Evolutionary conservation across 345 rosid species (phyloP).

Genomic region (Hibiscus syriacus): DNA sequence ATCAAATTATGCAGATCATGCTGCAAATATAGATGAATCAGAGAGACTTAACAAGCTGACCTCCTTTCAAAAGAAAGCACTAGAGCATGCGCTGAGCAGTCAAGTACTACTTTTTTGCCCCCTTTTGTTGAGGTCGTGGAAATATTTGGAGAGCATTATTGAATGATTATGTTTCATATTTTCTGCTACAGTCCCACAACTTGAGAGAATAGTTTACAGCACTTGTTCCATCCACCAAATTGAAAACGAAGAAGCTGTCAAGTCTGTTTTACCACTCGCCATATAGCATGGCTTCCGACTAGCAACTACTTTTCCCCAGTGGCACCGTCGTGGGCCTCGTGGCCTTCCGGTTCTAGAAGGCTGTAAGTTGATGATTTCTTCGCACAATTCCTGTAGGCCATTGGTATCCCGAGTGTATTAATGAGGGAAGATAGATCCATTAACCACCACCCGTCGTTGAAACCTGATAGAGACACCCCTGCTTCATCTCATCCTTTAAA

Average conservation of each 20-base stretch:
- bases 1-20: conserved; percentile 16
- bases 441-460: background rate
- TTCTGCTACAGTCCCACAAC: conserved; percentile 44
- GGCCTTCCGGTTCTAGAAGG: too few species aligned
- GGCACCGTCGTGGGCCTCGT: conserved; percentile 22
- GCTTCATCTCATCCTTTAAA: background rate
- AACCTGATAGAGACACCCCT: too few species aligned
- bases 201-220: conserved; percentile 72
- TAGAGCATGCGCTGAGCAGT: conserved; percentile 76
- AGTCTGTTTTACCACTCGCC: conserved; percentile 53
- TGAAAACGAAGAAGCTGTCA: conserved; percentile 81
- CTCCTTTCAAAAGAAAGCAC: conserved; percentile 77
- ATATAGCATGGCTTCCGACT: conserved; percentile 49
- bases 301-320: conserved; percentile 59
- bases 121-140: background rate
- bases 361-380: too few species aligned
- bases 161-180: background rate
- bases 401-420: too few species aligned
- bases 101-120: conserved; percentile 27
- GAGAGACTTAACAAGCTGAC: conserved; percentile 70
- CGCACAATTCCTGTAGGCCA: too few species aligned
- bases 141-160: background rate
- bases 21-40: conserved; percentile 20
- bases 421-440: conserved; percentile 11
- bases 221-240: conserved; percentile 84